These are phyloP conservation scores for Xylariaceae sp. DNA, from an alignment of 2,329 filamentous ascomycete species.

Conservation along the genomic window DNA sequence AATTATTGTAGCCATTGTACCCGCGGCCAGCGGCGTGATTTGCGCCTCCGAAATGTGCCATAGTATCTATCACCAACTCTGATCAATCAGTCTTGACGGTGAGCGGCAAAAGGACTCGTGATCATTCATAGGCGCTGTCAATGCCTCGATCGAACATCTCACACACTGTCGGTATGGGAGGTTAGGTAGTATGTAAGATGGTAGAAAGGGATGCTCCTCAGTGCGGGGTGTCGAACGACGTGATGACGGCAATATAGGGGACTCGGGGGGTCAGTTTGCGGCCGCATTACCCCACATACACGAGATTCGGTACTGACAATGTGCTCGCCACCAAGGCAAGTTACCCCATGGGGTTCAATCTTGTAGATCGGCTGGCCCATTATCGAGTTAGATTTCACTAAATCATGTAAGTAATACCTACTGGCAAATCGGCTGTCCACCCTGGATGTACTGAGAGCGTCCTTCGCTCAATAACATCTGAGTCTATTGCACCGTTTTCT, in stretches of 20 bases:
- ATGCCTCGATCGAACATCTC: neutral
- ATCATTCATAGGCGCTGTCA: too few relatives aligned
- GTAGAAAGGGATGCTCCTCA: neutral
- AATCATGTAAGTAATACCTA: too few relatives aligned
- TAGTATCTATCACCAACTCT: neutral
- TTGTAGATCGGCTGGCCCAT: neutral
- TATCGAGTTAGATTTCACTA: too few relatives aligned
- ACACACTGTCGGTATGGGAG: neutral
- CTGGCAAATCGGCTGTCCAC: too few relatives aligned
- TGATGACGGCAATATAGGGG: neutral
- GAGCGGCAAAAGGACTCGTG: too few relatives aligned
- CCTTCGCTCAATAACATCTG: too few relatives aligned
- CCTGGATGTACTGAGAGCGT: too few relatives aligned
- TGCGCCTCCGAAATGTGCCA: slow-evolving; percentile 6
- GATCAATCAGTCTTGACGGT: too few relatives aligned
- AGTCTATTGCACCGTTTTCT: too few relatives aligned
- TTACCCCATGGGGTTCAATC: neutral
- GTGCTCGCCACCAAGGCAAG: neutral
- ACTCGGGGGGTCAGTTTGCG: neutral
- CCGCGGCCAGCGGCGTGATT: neutral
- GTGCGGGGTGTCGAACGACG: slow-evolving; percentile 10
- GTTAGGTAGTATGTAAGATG: neutral
- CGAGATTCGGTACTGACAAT: too few relatives aligned
- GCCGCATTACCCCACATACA: neutral
- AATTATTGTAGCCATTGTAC: neutral